Conservation (phyloP, 495 filamentous ascomycete species). For the Penicillium turbatum region DNA sequence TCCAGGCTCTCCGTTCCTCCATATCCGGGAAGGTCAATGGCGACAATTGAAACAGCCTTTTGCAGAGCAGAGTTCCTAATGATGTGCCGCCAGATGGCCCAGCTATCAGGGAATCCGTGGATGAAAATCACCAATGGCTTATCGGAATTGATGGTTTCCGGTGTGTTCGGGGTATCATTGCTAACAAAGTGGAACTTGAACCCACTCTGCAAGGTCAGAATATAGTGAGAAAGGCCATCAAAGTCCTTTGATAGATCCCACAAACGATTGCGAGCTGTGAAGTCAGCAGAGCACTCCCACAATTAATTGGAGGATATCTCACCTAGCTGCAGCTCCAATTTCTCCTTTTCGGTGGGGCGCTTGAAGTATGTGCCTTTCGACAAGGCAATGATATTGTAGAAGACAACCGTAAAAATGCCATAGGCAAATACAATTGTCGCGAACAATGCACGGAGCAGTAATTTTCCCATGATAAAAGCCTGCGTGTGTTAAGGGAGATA, state of each 20-base stretch:
- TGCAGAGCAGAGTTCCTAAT: constrained; percentile 30
- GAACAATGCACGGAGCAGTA: constrained; percentile 15
- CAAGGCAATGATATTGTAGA: constrained; percentile 26
- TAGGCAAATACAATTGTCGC: constrained; percentile 24
- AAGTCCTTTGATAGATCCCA: constrained; percentile 45
- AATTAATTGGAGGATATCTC: constrained; percentile 1
- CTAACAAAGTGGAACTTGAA: constrained; percentile 52
- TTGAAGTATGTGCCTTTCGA: constrained; percentile 32
- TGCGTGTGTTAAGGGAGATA: not conserved
- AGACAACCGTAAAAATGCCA: constrained; percentile 33
- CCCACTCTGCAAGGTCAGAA: constrained; percentile 44
- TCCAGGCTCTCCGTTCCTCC: constrained; percentile 49
- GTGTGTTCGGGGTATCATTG: constrained; percentile 27
- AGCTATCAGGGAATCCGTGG: constrained; percentile 58
- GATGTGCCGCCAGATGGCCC: constrained; percentile 48
- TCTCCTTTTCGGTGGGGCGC: constrained; percentile 33
- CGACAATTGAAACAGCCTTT: constrained; percentile 38
- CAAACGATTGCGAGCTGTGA: constrained; percentile 38
- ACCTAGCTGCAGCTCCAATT: constrained; percentile 39
- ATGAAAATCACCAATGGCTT: constrained; percentile 51
- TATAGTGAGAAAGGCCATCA: constrained; percentile 41
- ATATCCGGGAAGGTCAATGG: constrained; percentile 53
- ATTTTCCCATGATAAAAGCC: constrained; percentile 24
- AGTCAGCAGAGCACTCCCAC: not conserved
- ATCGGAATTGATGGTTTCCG: constrained; percentile 21